Evolutionary conservation across 2,329 filamentous ascomycete genomes (phyloP).

Genomic region (Erysiphe pulchra): DNA sequence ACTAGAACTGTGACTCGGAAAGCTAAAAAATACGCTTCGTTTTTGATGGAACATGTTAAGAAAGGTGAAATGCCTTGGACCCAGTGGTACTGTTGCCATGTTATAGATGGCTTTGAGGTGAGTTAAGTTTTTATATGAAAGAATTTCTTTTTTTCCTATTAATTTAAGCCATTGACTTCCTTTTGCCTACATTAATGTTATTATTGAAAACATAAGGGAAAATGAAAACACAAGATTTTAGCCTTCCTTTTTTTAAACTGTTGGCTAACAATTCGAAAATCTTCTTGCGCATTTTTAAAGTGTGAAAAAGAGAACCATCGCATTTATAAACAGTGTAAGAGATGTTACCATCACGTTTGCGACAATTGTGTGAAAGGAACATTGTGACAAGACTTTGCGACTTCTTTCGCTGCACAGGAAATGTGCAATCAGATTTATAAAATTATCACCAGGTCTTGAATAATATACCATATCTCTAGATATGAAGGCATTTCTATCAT

Average conservation of each 20-base stretch:
- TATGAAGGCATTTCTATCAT: too few species aligned
- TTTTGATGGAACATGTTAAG: constrained; percentile 4
- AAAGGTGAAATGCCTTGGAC: constrained; percentile 6
- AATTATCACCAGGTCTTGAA: too few species aligned
- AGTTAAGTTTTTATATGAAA: neutral
- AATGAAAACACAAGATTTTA: too few species aligned
- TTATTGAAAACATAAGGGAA: too few species aligned
- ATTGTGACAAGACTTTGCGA: neutral
- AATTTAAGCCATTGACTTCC: too few species aligned
- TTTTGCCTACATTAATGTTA: too few species aligned
- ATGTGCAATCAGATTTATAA: too few species aligned
- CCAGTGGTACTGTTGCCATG: constrained; percentile 6
- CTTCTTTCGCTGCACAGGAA: too few species aligned
- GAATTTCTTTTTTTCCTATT: neutral
- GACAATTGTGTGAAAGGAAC: constrained; percentile 5
- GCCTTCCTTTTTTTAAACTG: too few species aligned
- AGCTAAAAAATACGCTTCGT: constrained; percentile 1
- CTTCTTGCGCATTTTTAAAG: neutral
- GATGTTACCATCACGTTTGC: constrained; percentile 4
- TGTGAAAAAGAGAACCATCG: constrained; percentile 5
- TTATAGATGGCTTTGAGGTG: constrained; percentile 3
- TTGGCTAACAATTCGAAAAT: too few species aligned
- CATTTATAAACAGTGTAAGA: constrained; percentile 5
- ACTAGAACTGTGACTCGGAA: neutral
- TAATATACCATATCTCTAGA: too few species aligned